Conservation (phyloP, 1,284 basidiomycete species). For the Microbotryum violaceum region DNA sequence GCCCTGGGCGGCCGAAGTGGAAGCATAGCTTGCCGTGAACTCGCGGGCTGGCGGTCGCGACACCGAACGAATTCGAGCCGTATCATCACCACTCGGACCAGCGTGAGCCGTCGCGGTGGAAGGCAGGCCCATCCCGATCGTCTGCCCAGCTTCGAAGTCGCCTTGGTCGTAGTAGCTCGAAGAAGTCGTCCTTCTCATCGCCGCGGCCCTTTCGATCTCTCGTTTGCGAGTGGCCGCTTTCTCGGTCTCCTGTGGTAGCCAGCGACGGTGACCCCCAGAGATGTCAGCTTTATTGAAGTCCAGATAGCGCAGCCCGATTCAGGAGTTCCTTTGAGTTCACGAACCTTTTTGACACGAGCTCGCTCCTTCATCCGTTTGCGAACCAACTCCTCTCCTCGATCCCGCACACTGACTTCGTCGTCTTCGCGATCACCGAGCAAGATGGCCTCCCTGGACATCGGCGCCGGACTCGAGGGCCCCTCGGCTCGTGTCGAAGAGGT, state of each 20-base stretch:
- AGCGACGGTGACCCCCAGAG: not conserved
- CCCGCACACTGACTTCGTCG: constrained; percentile 46
- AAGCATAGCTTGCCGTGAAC: too few relatives aligned
- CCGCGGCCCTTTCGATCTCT: constrained; percentile 8
- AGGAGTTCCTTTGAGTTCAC: not conserved
- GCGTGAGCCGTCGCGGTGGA: not conserved
- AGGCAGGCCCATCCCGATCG: not conserved
- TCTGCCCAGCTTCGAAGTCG: not conserved
- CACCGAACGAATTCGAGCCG: too few relatives aligned
- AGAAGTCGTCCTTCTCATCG: not conserved
- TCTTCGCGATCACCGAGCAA: constrained; percentile 38
- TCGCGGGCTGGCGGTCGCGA: too few relatives aligned
- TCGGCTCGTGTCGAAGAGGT: not conserved
- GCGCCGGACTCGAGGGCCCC: constrained; percentile 1
- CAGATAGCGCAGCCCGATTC: not conserved
- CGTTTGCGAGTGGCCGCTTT: constrained; percentile 9
- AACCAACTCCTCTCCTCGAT: constrained; percentile 52
- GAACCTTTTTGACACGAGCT: constrained; percentile 35
- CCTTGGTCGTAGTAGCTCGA: not conserved
- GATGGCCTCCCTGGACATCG: not conserved
- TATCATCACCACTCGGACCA: not conserved
- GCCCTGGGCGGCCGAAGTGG: too few relatives aligned
- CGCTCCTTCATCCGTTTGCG: constrained; percentile 48
- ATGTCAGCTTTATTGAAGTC: not conserved
- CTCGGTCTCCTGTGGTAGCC: constrained; percentile 14